Evolutionary conservation across 345 rosid species (phyloP).

Genomic region (Eucalyptus lansdowneana): DNA sequence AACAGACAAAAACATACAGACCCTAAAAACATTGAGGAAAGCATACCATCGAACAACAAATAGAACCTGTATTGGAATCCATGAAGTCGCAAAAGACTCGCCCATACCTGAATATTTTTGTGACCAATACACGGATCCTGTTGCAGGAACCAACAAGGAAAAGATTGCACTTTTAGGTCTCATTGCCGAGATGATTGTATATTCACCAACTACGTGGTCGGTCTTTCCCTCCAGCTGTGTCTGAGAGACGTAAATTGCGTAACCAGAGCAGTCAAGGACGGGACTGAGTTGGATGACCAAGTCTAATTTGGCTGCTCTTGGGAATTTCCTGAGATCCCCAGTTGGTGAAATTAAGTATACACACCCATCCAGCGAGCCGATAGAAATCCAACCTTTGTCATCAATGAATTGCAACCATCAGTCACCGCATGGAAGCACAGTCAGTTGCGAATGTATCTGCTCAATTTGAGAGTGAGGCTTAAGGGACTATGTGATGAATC

Average conservation of each 20-base stretch:
- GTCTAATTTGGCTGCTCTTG: constrained; percentile 17
- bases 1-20: neutral
- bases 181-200: constrained; percentile 41
- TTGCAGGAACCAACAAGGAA: constrained; percentile 59
- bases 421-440: neutral
- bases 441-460: neutral
- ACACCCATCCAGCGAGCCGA: constrained; percentile 78
- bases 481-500: neutral
- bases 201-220: constrained; percentile 14
- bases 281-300: constrained; percentile 51
- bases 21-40: neutral
- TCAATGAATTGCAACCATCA: neutral
- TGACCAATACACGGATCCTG: constrained; percentile 66
- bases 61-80: neutral
- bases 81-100: neutral
- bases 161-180: constrained; percentile 43
- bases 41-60: neutral
- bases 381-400: constrained; percentile 56
- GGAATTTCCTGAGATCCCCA: constrained; percentile 48
- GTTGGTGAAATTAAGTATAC: constrained; percentile 66
- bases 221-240: constrained; percentile 50
- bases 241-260: constrained; percentile 52
- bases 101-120: constrained; percentile 54
- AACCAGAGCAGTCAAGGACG: constrained; percentile 62
- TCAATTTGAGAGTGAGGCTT: neutral